Evolutionary conservation across 2,329 filamentous ascomycete species (phyloP), one percentile per base, ranked within the genome.

Genomic region (Corynespora cassiicola): DNA sequence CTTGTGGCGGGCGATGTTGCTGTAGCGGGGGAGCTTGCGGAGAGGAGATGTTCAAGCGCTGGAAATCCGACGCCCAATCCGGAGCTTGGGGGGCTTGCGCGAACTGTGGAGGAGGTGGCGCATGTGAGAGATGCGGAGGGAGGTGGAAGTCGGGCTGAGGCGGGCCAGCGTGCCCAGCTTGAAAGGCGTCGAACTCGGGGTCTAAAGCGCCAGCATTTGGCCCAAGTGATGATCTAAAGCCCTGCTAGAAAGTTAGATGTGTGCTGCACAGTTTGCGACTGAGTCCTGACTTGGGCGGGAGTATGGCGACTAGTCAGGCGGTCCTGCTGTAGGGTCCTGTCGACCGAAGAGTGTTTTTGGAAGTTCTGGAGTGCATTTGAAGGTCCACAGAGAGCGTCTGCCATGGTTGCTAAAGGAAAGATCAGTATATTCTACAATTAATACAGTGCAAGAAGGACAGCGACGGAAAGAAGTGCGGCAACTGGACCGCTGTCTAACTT

Each of bases 321-420:
- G 67, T 90, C 87, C 65, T 89, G 87, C 61, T 90, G 86, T 31
- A 87, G 74, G 7, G 84, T 84, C 37, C 85, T 77, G 62, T 90
- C 86, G 47, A 81, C 77, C 31, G 84, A 77, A 8, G 81, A 73
- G 65, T 90, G 86, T 56, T 86, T 84, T 56, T 86, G 80, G 62
- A 90, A 82, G 58, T 80, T 85, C 67, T 89, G 87, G 35, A 88
- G 79, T 47, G 86, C 79, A 68, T 87, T 90, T 9, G 87, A 87
- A 12, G 87, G 86, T 42, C 87, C 86, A 64, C 87, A 91, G 39
- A 88, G 73, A 53, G 79, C 76, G 58, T 87, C 84, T 35, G 80
- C 75, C 84, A 87, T 87, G 54, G 50, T 72, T 43, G 19, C 26
- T 35, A 26, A 29, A 33, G 43, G 43, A 54, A 54, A 37, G 21